Evolutionary conservation across 257 asterid species (phyloP).

Genomic region (Nyctanthes arbortristis): DNA sequence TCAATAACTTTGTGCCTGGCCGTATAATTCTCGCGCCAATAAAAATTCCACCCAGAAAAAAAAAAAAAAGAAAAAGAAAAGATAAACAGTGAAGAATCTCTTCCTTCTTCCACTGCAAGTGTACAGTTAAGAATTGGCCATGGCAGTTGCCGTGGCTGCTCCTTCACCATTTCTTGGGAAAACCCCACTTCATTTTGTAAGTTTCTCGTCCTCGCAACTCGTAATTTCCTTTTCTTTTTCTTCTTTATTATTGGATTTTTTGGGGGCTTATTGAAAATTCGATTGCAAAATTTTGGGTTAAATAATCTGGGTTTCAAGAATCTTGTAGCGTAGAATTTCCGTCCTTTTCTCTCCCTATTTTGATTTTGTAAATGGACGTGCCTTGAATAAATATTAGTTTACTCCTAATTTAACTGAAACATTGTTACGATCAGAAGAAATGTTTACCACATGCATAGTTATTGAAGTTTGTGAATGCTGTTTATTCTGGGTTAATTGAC

Average conservation of each 20-base stretch:
- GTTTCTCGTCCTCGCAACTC: constrained; percentile 25
- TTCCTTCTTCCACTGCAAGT: too few species aligned
- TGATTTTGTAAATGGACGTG: not conserved
- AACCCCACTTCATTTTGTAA: constrained; percentile 45
- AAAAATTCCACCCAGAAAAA: not conserved
- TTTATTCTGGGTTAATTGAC: not conserved
- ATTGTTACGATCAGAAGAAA: not conserved
- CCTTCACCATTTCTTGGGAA: constrained; percentile 64
- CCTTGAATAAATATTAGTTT: not conserved
- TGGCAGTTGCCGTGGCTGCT: constrained; percentile 70
- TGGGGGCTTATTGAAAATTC: not conserved
- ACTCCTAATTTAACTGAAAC: not conserved
- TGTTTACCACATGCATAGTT: not conserved
- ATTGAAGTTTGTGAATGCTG: not conserved
- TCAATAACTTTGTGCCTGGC: too few species aligned
- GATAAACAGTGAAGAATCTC: not conserved
- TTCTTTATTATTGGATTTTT: not conserved
- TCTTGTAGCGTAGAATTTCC: not conserved
- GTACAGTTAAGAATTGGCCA: constrained; percentile 36
- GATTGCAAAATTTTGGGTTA: not conserved
- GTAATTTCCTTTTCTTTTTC: constrained; percentile 9
- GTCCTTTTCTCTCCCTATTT: not conserved
- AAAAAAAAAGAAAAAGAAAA: not conserved
- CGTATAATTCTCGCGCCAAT: too few species aligned
- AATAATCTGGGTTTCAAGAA: not conserved